These are phyloP conservation scores for Heliamphora exappendiculata DNA, from an alignment of 148 eudicot species.

Conservation along the genomic window DNA sequence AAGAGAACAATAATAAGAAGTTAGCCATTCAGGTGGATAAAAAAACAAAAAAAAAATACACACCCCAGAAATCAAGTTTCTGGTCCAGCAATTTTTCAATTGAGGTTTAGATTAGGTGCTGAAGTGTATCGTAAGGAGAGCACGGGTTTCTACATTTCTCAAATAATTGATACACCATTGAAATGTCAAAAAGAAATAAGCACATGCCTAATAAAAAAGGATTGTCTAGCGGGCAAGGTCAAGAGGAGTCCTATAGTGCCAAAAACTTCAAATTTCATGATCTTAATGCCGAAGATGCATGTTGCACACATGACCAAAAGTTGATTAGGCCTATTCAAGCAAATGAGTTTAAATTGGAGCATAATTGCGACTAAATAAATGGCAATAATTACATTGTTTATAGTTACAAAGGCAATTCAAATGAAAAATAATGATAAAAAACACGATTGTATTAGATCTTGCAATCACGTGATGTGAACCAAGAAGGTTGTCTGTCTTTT, in stretches of 20 bases:
- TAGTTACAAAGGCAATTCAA: neutral
- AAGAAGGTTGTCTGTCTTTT: neutral
- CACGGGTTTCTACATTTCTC: neutral
- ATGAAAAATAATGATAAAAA: neutral
- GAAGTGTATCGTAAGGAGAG: neutral
- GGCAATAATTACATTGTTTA: neutral
- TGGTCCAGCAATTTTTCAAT: neutral
- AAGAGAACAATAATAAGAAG: too few relatives aligned
- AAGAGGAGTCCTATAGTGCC: neutral
- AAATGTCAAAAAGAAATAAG: neutral
- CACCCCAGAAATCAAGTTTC: neutral
- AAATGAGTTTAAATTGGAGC: neutral
- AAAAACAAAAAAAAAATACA: neutral
- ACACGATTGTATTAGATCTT: neutral
- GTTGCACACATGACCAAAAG: neutral
- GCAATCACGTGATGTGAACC: neutral
- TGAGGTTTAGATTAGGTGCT: neutral
- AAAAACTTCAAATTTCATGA: neutral
- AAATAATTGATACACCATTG: neutral
- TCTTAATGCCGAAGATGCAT: neutral
- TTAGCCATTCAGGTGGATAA: too few relatives aligned
- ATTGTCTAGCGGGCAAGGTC: neutral
- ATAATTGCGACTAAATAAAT: neutral
- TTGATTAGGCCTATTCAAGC: neutral
- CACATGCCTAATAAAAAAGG: neutral